These are phyloP conservation scores for Lachancea sp. DNA, from an alignment of 805 yeast species.

Conservation along the genomic window DNA sequence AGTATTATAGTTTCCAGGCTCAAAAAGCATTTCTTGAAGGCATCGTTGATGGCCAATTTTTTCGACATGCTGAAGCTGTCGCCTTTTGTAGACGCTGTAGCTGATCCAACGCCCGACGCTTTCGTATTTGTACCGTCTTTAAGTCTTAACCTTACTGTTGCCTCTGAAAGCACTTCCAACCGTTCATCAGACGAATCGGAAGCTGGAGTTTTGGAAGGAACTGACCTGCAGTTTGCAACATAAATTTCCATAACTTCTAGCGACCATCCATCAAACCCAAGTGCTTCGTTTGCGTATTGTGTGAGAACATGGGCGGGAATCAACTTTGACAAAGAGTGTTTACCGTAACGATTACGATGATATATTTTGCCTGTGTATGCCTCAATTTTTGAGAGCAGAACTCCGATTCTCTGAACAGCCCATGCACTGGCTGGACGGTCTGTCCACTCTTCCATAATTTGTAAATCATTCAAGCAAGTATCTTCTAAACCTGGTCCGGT, in stretches of 20 bases:
- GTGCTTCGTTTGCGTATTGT: constrained; percentile 43
- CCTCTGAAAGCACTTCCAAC: constrained; percentile 31
- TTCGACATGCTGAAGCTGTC: constrained; percentile 75
- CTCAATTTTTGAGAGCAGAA: constrained; percentile 44
- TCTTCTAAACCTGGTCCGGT: constrained; percentile 16
- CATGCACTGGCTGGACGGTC: constrained; percentile 39
- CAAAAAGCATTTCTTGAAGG: constrained; percentile 68
- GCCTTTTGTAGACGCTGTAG: constrained; percentile 53
- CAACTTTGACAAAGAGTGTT: constrained; percentile 22
- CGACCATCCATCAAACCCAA: constrained; percentile 56
- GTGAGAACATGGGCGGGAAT: constrained; percentile 34
- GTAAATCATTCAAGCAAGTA: constrained; percentile 20
- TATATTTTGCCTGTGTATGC: constrained; percentile 23
- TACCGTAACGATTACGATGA: constrained; percentile 24
- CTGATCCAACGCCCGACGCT: constrained; percentile 68
- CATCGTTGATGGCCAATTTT: constrained; percentile 84
- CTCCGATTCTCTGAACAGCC: constrained; percentile 43
- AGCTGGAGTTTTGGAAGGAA: constrained; percentile 6
- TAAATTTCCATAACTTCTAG: constrained; percentile 34
- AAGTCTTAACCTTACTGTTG: constrained; percentile 57
- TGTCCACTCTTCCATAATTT: constrained; percentile 29
- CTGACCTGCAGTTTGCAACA: constrained; percentile 14
- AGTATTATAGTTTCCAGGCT: constrained; percentile 63
- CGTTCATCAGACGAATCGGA: neutral
- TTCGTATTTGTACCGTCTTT: constrained; percentile 80